Evolutionary conservation across 257 asterid species (phyloP), one percentile per base, ranked within the genome.

Genomic region (Mentha longifolia): DNA sequence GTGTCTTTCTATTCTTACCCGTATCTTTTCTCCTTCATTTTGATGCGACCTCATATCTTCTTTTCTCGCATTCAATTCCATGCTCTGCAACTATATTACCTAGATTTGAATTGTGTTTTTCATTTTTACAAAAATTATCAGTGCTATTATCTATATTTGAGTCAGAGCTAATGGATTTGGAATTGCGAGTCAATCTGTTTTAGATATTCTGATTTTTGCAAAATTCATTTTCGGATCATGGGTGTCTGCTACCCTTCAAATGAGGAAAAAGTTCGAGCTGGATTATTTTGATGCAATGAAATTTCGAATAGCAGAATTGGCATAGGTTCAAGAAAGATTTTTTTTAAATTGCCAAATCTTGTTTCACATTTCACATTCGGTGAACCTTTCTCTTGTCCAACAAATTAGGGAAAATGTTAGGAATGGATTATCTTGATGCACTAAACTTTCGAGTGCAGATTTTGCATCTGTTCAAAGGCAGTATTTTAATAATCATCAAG

Each of bases 41-140:
- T 17, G 42, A 60, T 50, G 43, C 47, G 7, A 65, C 13, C 59
- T 30, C n/a, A 6, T 15, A 47, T 69, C 28, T 9, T 61, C 3
- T 22, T 52, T 69, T 60, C 28, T 35, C 76, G 60, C 49, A 0
- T n/a, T 68, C 19, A 10, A 9, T 73, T 76, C 30, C 65, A 42
- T 49, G 9, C 15, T 6, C 16, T 28, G 35, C 33, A 33, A 51
- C 55, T 68, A 33, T 35, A 51, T 72, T 60, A 4, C 47, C 28
- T 39, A 1, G 37, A 10, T 49, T 22, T 43, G 17, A 42, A 49
- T n/a, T 78, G 22, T 22, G 9, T 16, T 11, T 3, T n/a, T n/a
- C n/a, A n/a, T 6, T 58, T 28, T 13, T 37, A 41, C 19, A 41
- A 61, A 16, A 55, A 54, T 6, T 22, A 49, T 50, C 31, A 5